These are phyloP conservation scores for Globisporangium iwayamae DNA, from an alignment of 352 stramenopile genomes.

Conservation along the genomic window DNA sequence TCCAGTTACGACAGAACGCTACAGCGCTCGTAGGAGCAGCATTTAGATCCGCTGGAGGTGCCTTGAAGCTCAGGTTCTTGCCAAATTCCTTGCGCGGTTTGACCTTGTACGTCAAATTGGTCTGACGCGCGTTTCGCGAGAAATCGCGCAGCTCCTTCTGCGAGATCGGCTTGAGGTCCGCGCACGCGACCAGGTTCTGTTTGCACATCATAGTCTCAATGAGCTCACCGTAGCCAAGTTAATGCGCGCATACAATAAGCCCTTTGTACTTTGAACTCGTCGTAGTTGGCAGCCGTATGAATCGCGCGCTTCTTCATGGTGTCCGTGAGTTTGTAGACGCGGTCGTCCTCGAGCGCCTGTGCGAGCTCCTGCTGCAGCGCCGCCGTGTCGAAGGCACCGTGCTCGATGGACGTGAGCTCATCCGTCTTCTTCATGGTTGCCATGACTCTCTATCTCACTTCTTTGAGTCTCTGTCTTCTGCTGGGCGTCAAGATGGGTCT, in stretches of 20 bases:
- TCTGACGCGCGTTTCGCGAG: slow-evolving; percentile 36
- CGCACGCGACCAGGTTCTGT: slow-evolving; percentile 82
- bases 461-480: background rate
- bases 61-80: slow-evolving; percentile 23
- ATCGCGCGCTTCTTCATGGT: slow-evolving; percentile 88
- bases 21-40: slow-evolving; percentile 36
- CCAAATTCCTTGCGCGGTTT: slow-evolving; percentile 28
- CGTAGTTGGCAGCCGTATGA: slow-evolving; percentile 77
- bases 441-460: background rate
- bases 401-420: slow-evolving; percentile 72
- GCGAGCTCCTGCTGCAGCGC: slow-evolving; percentile 71
- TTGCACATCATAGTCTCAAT: background rate
- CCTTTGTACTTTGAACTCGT: slow-evolving; percentile 74
- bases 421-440: slow-evolving; percentile 31
- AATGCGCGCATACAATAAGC: background rate
- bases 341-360: slow-evolving; percentile 72
- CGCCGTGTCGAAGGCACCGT: slow-evolving; percentile 70
- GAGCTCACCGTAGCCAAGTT: background rate
- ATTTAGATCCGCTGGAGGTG: slow-evolving; percentile 21
- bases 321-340: slow-evolving; percentile 82
- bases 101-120: slow-evolving; percentile 68
- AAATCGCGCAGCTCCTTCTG: slow-evolving; percentile 70
- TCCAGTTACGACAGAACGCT: slow-evolving; percentile 74
- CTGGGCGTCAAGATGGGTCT: background rate
- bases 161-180: slow-evolving; percentile 76